Conservation (phyloP, 768 basidiomycete species). For the Tulasnella sp. region DNA sequence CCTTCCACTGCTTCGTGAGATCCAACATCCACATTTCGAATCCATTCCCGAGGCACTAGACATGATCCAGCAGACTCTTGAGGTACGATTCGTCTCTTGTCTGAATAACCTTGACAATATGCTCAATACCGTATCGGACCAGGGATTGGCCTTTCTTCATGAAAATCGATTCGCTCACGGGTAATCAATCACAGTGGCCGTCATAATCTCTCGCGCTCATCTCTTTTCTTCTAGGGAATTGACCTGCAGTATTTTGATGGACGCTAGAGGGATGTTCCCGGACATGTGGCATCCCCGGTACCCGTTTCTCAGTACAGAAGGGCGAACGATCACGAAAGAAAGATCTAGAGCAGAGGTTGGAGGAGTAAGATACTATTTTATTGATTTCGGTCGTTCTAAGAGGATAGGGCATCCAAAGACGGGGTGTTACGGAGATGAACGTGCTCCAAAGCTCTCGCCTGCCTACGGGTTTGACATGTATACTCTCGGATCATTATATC, state of each 20-base stretch:
- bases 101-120: neutral
- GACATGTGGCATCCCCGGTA: neutral
- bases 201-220: neutral
- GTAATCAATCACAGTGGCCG: neutral
- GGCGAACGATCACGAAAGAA: neutral
- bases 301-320: neutral
- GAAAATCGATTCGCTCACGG: neutral
- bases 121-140: neutral
- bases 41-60: neutral
- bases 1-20: neutral
- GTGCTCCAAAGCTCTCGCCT: too few species aligned
- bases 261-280: neutral
- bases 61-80: neutral
- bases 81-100: neutral
- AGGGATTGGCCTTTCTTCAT: neutral
- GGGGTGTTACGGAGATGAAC: too few species aligned
- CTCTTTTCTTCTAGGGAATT: neutral
- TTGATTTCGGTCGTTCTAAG: neutral
- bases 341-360: neutral
- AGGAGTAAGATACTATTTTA: neutral
- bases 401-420: neutral
- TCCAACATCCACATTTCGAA: neutral
- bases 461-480: too few species aligned
- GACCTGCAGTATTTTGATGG: neutral
- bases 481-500: too few species aligned